Conservation (phyloP, 192 early-diverging fungal genomes). For the Spinellus fusiger region DNA sequence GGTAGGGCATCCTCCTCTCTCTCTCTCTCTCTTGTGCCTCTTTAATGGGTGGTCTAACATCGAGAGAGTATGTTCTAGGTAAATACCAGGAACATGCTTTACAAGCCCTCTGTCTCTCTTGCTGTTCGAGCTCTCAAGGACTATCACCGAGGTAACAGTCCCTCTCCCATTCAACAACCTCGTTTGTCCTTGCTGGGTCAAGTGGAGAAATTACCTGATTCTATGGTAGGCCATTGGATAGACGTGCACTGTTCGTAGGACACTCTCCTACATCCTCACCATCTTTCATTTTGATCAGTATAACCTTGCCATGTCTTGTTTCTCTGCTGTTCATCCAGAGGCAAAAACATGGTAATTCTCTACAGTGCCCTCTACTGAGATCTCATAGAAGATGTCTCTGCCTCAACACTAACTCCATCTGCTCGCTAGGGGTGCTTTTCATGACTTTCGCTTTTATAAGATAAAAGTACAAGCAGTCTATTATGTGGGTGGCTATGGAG, state of each 20-base stretch:
- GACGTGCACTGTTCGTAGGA: no score
- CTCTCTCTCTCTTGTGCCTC: not conserved
- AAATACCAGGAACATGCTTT: slow-evolving; percentile 17
- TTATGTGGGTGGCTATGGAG: slow-evolving; percentile 50
- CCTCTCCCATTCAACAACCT: slow-evolving; percentile 34
- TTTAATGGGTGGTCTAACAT: not conserved
- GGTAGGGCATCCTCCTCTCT: not conserved
- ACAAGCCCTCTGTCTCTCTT: slow-evolving; percentile 25
- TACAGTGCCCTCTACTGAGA: no score
- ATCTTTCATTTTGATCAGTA: no score
- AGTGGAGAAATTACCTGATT: slow-evolving; percentile 17
- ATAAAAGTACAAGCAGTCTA: slow-evolving; percentile 38
- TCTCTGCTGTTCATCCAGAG: slow-evolving; percentile 34
- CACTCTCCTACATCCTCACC: no score
- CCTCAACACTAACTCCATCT: not conserved
- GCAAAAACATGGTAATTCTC: slow-evolving; percentile 34
- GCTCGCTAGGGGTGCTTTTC: slow-evolving; percentile 22
- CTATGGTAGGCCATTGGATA: not conserved
- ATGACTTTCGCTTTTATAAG: slow-evolving; percentile 44
- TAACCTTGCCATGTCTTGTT: slow-evolving; percentile 30
- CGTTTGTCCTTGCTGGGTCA: slow-evolving; percentile 40
- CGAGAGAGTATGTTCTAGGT: slow-evolving; percentile 8
- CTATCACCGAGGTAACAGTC: slow-evolving; percentile 20
- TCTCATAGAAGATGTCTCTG: no score
- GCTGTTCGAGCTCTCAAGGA: slow-evolving; percentile 31